Conservation (phyloP, 2,329 filamentous ascomycete species). For the Hymenoscyphus fraxineus region DNA sequence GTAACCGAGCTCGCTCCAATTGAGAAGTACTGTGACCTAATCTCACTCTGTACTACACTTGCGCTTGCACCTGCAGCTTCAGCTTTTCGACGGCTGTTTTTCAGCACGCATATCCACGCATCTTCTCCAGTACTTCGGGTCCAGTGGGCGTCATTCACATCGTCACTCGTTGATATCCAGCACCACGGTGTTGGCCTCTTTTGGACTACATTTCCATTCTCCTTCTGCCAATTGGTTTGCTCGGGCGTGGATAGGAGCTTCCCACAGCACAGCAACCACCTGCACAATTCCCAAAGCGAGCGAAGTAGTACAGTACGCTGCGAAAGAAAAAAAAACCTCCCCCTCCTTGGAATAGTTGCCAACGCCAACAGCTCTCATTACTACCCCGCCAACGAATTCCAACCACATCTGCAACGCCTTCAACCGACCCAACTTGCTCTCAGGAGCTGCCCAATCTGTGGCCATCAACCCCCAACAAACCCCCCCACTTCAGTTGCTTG, state of each 20-base stretch:
- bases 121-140: not conserved
- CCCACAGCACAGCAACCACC: no score
- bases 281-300: not conserved
- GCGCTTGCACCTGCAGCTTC: no score
- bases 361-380: not conserved
- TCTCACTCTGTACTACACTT: no score
- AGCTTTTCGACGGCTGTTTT: no score
- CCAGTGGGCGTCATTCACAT: not conserved
- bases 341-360: not conserved
- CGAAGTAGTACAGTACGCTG: not conserved
- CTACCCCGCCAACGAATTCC: not conserved
- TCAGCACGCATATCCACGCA: no score
- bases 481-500: not conserved
- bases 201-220: not conserved
- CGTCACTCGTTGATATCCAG: not conserved
- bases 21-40: no score
- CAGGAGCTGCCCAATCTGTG: not conserved
- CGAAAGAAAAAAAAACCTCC: no score
- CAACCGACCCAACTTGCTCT: not conserved
- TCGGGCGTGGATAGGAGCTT: no score
- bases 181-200: not conserved
- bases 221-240: not conserved
- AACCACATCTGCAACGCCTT: not conserved
- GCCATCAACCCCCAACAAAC: not conserved
- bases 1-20: no score